Evolutionary conservation across 2,329 filamentous ascomycete genomes (phyloP), one percentile per base, ranked within the genome.

Genomic region (Bipolaris sorokiniana): DNA sequence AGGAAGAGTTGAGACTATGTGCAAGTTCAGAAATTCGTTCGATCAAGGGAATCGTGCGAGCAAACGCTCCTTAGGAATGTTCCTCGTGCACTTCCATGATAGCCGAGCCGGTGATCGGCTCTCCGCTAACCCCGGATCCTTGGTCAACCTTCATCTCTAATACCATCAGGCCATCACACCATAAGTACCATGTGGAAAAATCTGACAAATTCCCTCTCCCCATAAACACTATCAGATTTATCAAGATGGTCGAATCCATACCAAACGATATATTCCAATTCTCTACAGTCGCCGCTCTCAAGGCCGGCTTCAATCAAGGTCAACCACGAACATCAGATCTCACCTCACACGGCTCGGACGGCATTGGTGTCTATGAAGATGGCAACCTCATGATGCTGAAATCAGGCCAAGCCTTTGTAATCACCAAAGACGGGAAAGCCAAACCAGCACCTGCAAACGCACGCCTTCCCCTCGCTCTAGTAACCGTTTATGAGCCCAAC

Each of bases 221-320:
- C 37, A 31, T 22, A 54, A 11, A 38, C 6, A 7, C 9, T 7
- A 45, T 13, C 41, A 22, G n/a, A 44, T 5, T 31, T 22, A 18
- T 28, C 36, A 68, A 37, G 23, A 78, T 78, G 77, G 69, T 72
- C 44, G 68, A 65, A 51, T 74, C 75, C 23, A 77, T 78, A 23
- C 78, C 78, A 34, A 80, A 80, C 69, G 78, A 80, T 62, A 76
- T 80, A 59, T 80, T 77, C 61, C 78, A 80, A 56, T 80, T 76
- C 68, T 78, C 77, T 31, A 74, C 77, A 20, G 65, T 64, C 28
- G 67, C 74, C 10, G 78, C 78, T 20, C 71, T 75, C 51, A 67
- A 69, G 10, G 68, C 71, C 13, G 76, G 76, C 13, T 75, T 79
- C 47, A 72, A 66, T 34, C 68, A 59, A 33, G 69, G 69, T 63